Evolutionary conservation across 352 stramenopile genomes (phyloP).

Genomic region (Elongisporangium anandrum): DNA sequence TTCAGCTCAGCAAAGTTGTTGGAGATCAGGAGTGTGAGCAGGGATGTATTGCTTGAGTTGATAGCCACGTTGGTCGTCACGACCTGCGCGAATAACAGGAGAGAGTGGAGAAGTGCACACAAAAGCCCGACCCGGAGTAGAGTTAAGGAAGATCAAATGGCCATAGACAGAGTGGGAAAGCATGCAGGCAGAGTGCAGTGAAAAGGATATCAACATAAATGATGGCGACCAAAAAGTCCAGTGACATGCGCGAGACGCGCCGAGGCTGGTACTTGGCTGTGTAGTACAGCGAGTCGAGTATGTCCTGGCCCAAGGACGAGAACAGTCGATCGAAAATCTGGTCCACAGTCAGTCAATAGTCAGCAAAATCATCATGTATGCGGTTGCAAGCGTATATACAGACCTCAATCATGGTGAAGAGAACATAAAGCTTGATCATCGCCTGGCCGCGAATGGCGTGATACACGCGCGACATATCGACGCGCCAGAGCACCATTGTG

Average conservation of each 20-base stretch:
- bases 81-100: conserved; percentile 96
- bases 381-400: not conserved
- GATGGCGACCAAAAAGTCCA: conserved; percentile 74
- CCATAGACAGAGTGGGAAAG: not conserved
- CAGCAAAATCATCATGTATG: no score
- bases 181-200: not conserved
- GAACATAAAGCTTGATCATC: conserved; percentile 98
- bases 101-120: conserved; percentile 80
- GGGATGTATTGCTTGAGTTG: conserved; percentile 92
- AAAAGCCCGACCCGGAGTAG: no score
- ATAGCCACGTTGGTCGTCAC: conserved; percentile 97
- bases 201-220: conserved; percentile 70
- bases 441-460: conserved; percentile 97
- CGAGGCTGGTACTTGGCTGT: conserved; percentile 77
- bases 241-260: conserved; percentile 59
- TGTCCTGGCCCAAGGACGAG: conserved; percentile 95
- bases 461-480: conserved; percentile 98
- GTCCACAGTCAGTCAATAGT: not conserved
- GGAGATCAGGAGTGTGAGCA: conserved; percentile 93
- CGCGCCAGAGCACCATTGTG: conserved; percentile 68
- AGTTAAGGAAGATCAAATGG: conserved; percentile 20
- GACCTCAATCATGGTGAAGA: conserved; percentile 97
- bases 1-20: conserved; percentile 99
- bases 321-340: conserved; percentile 96
- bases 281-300: conserved; percentile 94